Evolutionary conservation across 768 basidiomycete genomes (phyloP).

Genomic region (Pulveroboletus sp.): DNA sequence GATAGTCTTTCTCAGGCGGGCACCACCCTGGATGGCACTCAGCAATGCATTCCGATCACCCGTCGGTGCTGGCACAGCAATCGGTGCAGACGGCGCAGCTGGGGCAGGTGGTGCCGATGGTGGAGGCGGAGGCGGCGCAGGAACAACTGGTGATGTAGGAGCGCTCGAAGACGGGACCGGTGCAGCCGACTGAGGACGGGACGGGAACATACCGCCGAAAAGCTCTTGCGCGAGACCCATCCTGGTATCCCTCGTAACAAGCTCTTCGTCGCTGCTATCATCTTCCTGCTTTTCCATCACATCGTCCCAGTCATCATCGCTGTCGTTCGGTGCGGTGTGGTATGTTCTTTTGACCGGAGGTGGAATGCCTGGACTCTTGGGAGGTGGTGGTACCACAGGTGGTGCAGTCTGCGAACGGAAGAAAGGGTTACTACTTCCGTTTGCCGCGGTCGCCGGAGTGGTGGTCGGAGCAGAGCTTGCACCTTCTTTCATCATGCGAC

Average conservation of each 20-base stretch:
- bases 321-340: conserved; percentile 53
- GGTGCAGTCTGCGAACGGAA: conserved; percentile 48
- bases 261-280: conserved; percentile 78
- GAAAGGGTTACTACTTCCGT: conserved; percentile 72
- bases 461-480: conserved; percentile 28
- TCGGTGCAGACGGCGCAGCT: conserved; percentile 19
- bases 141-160: conserved; percentile 31
- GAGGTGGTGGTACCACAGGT: conserved; percentile 36
- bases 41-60: conserved; percentile 67
- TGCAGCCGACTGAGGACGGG: conserved; percentile 55
- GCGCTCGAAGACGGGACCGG: conserved; percentile 19
- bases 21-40: conserved; percentile 73
- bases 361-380: conserved; percentile 36
- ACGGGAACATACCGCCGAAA: conserved; percentile 68
- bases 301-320: conserved; percentile 85
- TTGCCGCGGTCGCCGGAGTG: conserved; percentile 26
- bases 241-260: conserved; percentile 58
- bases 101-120: conserved; percentile 32
- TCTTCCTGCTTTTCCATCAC: conserved; percentile 67
- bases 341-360: conserved; percentile 53
- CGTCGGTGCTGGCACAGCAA: conserved; percentile 37
- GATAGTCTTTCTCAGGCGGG: conserved; percentile 64
- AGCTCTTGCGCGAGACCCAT: conserved; percentile 73
- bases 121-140: conserved; percentile 37
- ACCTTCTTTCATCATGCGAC: conserved; percentile 54